Conservation (phyloP, 2,329 filamentous ascomycete genomes). For the Trichoderma sp. region DNA sequence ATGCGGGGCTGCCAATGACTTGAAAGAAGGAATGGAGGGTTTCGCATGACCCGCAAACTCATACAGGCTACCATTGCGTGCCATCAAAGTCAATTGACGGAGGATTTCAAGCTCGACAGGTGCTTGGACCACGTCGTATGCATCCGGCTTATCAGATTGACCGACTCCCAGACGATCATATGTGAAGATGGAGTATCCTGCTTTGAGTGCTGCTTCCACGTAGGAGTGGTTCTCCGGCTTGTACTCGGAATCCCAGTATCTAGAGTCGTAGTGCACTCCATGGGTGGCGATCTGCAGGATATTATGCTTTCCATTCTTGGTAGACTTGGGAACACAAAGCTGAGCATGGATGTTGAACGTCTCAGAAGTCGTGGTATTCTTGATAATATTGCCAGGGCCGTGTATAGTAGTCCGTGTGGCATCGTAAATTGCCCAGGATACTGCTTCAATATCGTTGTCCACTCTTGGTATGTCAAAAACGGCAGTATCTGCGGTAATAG, state of each 20-base stretch:
- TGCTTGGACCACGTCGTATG: conserved; percentile 9
- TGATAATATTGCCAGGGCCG: neutral
- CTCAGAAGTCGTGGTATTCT: conserved; percentile 7
- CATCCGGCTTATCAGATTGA: conserved; percentile 2
- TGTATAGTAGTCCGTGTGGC: neutral
- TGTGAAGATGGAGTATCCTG: conserved; percentile 7
- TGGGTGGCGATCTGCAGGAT: conserved; percentile 10
- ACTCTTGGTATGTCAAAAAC: conserved; percentile 4
- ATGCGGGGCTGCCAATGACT: neutral
- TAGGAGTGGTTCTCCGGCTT: conserved; percentile 13
- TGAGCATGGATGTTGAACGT: conserved; percentile 9
- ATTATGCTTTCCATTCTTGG: neutral
- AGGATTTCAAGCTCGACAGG: conserved; percentile 8
- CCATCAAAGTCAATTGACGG: conserved; percentile 8
- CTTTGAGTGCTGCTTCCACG: conserved; percentile 3
- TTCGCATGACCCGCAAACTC: conserved; percentile 5
- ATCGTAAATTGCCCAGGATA: conserved; percentile 11
- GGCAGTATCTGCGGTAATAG: neutral
- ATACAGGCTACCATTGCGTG: conserved; percentile 8
- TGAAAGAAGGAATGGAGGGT: neutral
- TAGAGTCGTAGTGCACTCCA: conserved; percentile 10
- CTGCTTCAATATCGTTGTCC: conserved; percentile 10
- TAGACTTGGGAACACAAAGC: neutral
- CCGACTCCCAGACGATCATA: conserved; percentile 12
- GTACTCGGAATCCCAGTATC: conserved; percentile 14